Base-by-base conservation (phyloP, 495 filamentous ascomycete species). In the Rhypophila decipiens region DNA sequence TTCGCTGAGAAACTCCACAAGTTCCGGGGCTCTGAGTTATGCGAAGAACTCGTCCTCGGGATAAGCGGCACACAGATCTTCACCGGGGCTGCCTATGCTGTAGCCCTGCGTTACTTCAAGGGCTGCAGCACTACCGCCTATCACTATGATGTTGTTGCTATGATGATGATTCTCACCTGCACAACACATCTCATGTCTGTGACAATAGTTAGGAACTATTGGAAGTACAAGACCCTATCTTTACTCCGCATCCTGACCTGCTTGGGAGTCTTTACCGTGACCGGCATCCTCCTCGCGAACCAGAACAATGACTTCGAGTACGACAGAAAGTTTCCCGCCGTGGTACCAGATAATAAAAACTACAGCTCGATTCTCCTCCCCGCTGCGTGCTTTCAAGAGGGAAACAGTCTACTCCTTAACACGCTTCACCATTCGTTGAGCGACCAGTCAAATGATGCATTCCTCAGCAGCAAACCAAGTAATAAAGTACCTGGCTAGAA, bases 51-150 rank as follows among this genome's bases (percentile, higher is more conserved):
- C 20, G 50, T 70, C 40, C 44, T 70, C 27, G 47, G 51, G 22
- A 67, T 62, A 38, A 67, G 64, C 24, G 67, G 69, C 50, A 64
- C 66, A 42, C 64, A 70, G 42, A 41, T 70, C 29, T 64, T 70
- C 49, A 70, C 67, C 1, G 63, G 63, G 11, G 61, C 47, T 4
- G 64, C 67, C 4, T 67, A 64, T 24, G 58, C 64, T 24, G 35
- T 67, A 24, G 59, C 66, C 17, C 47, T 67, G 39, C 59, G 60
- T n/a, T 69, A 61, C 34, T 49, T 41, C 42, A 59, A 52, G 43
- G 67, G 66, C 7, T 70, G 67, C 49, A 56, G 52, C 18, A 55
- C 69, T 39, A 66, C 62, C 17, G 61, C 64, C 4, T 70, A 70
- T 39, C 67, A 70, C 49, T 70, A 69, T 49, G 56, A 68, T 17